Conservation (phyloP, 768 basidiomycete genomes). For the Pulveroboletus sp. region DNA sequence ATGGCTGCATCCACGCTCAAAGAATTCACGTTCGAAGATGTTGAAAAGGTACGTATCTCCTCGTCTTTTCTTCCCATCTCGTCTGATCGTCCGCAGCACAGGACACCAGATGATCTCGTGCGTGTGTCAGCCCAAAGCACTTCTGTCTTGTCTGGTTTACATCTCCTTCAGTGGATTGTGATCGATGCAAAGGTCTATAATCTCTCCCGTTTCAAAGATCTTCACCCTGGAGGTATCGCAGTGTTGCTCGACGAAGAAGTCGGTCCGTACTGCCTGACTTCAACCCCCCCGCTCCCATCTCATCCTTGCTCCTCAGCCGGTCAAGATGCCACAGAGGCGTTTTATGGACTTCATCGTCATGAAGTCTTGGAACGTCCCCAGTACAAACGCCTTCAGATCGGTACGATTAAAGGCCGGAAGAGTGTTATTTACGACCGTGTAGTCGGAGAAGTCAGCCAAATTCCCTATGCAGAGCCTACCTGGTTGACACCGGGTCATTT, state of each 20-base stretch:
- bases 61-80: background rate
- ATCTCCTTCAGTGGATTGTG: slow-evolving; percentile 60
- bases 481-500: slow-evolving; percentile 72
- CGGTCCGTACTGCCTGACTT: slow-evolving; percentile 40
- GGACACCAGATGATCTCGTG: slow-evolving; percentile 71
- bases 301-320: slow-evolving; percentile 47
- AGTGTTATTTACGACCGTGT: slow-evolving; percentile 45
- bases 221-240: slow-evolving; percentile 80
- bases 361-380: slow-evolving; percentile 78
- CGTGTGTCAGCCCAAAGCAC: slow-evolving; percentile 14
- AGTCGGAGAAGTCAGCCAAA: slow-evolving; percentile 58
- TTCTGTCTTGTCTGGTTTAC: background rate
- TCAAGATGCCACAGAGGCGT: slow-evolving; percentile 80
- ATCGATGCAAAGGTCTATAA: slow-evolving; percentile 84
- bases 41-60: slow-evolving; percentile 41
- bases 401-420: slow-evolving; percentile 61
- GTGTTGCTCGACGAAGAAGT: slow-evolving; percentile 78
- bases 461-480: slow-evolving; percentile 87
- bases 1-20: slow-evolving; percentile 36
- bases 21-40: slow-evolving; percentile 53
- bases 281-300: background rate
- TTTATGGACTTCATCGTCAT: slow-evolving; percentile 84
- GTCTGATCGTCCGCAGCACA: slow-evolving; percentile 47
- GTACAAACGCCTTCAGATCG: slow-evolving; percentile 69
- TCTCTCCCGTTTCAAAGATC: slow-evolving; percentile 67